Percentiles rank a stretch among this genome's conserved stretches.
Conservation (phyloP, 2,329 filamentous ascomycete species). For the Monilinia fructigena region DNA sequence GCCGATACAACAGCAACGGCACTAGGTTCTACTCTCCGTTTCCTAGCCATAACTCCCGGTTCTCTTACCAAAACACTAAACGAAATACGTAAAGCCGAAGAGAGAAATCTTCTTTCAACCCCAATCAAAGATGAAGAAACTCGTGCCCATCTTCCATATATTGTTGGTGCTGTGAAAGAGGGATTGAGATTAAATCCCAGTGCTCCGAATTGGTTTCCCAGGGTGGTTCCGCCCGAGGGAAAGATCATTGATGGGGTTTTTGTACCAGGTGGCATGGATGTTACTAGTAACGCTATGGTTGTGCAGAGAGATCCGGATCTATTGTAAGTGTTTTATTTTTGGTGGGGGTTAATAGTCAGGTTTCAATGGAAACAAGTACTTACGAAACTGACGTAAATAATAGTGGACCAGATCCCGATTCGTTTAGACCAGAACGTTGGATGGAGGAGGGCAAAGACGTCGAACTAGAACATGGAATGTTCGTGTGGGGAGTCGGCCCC, state of each 20-base stretch:
- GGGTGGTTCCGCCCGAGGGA: background rate
- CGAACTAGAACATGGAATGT: conserved; percentile 28
- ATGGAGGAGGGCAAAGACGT: conserved; percentile 34
- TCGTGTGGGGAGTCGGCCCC: conserved; percentile 32
- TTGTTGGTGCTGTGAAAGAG: conserved; percentile 6
- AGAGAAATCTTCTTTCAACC: conserved; percentile 1
- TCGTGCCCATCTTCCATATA: conserved; percentile 11
- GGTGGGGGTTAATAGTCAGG: background rate
- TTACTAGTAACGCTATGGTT: conserved; percentile 56
- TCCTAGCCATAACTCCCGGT: background rate
- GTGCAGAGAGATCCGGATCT: conserved; percentile 49
- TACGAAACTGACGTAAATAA: background rate
- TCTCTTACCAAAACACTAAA: background rate
- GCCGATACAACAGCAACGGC: conserved; percentile 28
- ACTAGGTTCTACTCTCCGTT: conserved; percentile 16
- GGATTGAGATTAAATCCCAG: background rate
- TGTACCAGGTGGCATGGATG: conserved; percentile 34
- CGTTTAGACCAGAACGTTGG: conserved; percentile 56
- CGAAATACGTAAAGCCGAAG: background rate
- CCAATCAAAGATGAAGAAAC: conserved; percentile 10
- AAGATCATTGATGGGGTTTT: background rate
- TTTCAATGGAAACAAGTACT: background rate
- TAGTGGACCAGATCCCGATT: conserved; percentile 49
- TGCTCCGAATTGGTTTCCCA: background rate
- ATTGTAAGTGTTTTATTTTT: conserved; percentile 38